phyloP scores from a whole-genome alignment of 1,284 basidiomycete genomes.

The Vanrija humicola region DNA sequence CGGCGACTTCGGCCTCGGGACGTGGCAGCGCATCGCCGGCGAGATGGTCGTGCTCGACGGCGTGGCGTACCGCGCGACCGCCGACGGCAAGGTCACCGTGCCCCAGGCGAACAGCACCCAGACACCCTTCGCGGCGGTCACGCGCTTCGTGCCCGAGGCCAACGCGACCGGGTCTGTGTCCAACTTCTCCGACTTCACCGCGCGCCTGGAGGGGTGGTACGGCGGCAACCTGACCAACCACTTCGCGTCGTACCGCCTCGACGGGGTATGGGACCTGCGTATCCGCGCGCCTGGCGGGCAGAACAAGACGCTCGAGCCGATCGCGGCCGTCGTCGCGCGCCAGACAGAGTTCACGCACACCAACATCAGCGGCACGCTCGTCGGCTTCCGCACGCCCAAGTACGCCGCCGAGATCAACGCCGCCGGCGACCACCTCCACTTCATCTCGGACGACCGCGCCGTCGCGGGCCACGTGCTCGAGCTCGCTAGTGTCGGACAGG shows the following conservation, averaged over 20 bases:
- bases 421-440: conserved; percentile 13
- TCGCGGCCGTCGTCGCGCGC: conserved; percentile 2
- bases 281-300: conserved; percentile 8
- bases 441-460: conserved; percentile 5
- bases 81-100: not conserved
- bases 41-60: conserved; percentile 16
- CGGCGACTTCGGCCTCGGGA: conserved; percentile 16
- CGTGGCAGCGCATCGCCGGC: conserved; percentile 9
- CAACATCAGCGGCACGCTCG: conserved; percentile 4
- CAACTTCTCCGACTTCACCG: conserved; percentile 8
- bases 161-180: not conserved
- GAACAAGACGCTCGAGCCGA: not conserved
- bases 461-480: conserved; percentile 7
- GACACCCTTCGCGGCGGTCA: conserved; percentile 7
- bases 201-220: conserved; percentile 1
- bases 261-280: conserved; percentile 7
- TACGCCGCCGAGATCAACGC: conserved; percentile 8
- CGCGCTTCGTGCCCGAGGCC: not conserved
- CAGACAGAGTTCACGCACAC: conserved; percentile 5
- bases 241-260: conserved; percentile 10
- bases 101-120: not conserved
- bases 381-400: conserved; percentile 11
- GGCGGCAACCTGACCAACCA: conserved; percentile 1
- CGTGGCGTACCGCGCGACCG: conserved; percentile 3
- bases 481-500: conserved; percentile 1